Base-by-base conservation (phyloP, 2,329 filamentous ascomycete genomes). In the Ceratocystis variospora region DNA sequence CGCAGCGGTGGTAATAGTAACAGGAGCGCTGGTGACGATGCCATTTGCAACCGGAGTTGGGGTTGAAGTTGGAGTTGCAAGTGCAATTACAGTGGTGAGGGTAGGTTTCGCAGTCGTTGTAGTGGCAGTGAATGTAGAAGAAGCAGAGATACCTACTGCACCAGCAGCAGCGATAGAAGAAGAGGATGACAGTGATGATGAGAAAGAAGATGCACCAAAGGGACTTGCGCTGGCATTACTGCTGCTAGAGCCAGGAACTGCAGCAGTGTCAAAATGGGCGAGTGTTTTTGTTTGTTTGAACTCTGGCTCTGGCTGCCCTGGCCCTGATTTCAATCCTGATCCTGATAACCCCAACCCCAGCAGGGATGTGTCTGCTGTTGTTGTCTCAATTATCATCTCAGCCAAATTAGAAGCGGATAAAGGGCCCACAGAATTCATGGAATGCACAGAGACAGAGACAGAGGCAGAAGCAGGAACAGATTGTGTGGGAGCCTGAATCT, bases 401-500 rank as follows among this genome's bases (percentile, higher is more conserved):
- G 41, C n/a, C 17, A 48, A 48, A 48, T 63, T 63, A 46, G 61
- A 46, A 48, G 61, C 61, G 61, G 61, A 46, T 48, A 48, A 59
- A 31, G 55, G 61, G 17, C 61, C 41, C 61, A 63, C 61, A 25
- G 61, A 41, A 5, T 41, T 10, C 37, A 41, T 41, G 37, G 37
- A 41, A 41, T 41, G 37, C 37, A 41, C 37, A 41, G 61, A 63
- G 48, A 37, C 59, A 62, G 59, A 37, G 41, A 62, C 59, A 62
- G 59, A 41, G 41, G 61, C 44, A 63, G 61, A 45, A 63, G 48
- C 61, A 63, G 61, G 31, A 45, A 28, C 44, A 25, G 46, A 48
- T 10, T 37, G 28, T 59, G 55, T 12, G 12, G 15, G 55, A 19
- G 55, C 53, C 53, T 57, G 53, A 7, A 31, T 31, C 28, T 57